Base-by-base conservation (phyloP, 176 grass and related monocot species). In the sorghum (Sorghum bicolor) region DNA sequence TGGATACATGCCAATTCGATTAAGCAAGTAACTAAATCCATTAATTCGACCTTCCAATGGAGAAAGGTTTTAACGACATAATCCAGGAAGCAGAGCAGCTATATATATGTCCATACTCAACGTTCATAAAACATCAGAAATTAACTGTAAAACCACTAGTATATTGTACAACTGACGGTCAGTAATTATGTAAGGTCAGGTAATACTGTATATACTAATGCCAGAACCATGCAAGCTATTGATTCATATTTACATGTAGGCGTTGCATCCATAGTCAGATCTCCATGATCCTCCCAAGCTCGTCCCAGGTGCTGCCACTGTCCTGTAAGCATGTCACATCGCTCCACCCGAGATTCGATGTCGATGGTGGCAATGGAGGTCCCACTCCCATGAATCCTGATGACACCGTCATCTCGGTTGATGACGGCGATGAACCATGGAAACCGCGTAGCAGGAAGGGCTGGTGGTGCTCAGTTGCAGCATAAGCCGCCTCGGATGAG, bases 221-320 rank as follows among this genome's bases (percentile, higher is more conserved):
- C 36, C 67, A 82, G 1, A 62, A 10, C 5, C 25, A 16, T 62
- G 67, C 8, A 69, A 15, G 80, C 52, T 63, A 47, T 6, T 29
- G 8, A 20, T 79, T 1, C 8, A 8, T 25, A 61, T 79, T 86
- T 86, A 72, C 74, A 85, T 1, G 63, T 24, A 77, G 28, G 13
- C 2, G 37, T 11, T 20, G 31, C 45, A 74, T 86, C 64, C 8
- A 24, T 60, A 25, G 67, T 72, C 40, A 78, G 30, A 82, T 65
- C 34, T 36, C 34, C 83, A 94, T 77, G 70, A 91, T 86, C 67
- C 74, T 88, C 6, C 83, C 88, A 55, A 94, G 83, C 55, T 94
- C 92, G n/a, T 91, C 89, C 86, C 86, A 94, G 75, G 64, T 87
- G 38, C 65, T 31, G 3, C 77, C 5, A 14, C 53, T 71, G 7